Percentiles rank a stretch among this genome's conserved stretches.
Conservation (phyloP, 257 asterid genomes). For the Scutellaria barbata region DNA sequence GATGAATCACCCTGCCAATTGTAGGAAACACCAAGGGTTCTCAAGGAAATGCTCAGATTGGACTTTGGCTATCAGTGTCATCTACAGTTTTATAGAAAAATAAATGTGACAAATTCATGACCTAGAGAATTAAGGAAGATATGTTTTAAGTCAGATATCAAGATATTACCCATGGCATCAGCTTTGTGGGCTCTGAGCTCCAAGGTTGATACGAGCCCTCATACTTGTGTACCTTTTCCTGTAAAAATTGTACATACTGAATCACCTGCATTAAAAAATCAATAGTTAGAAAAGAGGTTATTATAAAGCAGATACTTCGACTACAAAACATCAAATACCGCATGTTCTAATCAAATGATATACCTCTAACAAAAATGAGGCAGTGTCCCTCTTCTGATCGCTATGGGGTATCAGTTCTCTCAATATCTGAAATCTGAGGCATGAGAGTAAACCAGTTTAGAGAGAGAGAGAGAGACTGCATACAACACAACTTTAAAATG, state of each 20-base stretch:
- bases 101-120: constrained; percentile 18
- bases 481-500: too few species aligned
- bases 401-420: constrained; percentile 86
- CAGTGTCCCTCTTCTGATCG: constrained; percentile 92
- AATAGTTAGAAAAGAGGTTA: constrained; percentile 33
- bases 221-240: constrained; percentile 77
- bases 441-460: constrained; percentile 11
- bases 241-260: constrained; percentile 77
- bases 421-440: constrained; percentile 76
- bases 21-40: constrained; percentile 32
- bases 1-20: constrained; percentile 30
- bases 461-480: not conserved
- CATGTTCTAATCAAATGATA: constrained; percentile 10
- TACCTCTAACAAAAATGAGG: constrained; percentile 89
- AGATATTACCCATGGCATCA: constrained; percentile 92
- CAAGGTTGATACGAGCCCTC: constrained; percentile 86
- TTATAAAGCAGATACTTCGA: constrained; percentile 21
- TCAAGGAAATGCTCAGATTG: constrained; percentile 39
- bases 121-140: constrained; percentile 22
- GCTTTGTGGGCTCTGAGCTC: constrained; percentile 87
- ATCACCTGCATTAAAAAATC: constrained; percentile 67
- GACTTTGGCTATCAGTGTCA: constrained; percentile 34
- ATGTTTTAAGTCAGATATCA: not conserved
- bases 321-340: not conserved
- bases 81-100: constrained; percentile 32